These are phyloP conservation scores for Mycosarcoma maydis DNA, from an alignment of 1,284 basidiomycete species.

Conservation along the genomic window DNA sequence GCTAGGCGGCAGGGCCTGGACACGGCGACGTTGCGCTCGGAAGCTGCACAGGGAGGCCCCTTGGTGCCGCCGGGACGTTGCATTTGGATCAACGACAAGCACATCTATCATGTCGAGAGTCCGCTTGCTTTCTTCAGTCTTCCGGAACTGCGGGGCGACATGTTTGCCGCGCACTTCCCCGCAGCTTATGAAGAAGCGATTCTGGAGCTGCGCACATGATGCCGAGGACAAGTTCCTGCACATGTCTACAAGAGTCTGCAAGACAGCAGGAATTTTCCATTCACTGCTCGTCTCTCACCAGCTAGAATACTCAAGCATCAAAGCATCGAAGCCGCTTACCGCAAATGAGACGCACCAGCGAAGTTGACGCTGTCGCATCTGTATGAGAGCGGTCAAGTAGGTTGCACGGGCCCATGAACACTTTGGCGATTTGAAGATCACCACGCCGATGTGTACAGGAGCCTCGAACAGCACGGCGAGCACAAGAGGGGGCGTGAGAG, in stretches of 20 bases:
- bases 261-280: background rate
- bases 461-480: no score
- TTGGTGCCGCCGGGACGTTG: constrained; percentile 59
- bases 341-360: no score
- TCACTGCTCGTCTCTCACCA: background rate
- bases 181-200: constrained; percentile 64
- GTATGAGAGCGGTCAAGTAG: no score
- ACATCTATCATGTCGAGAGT: constrained; percentile 54
- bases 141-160: constrained; percentile 53
- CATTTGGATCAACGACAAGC: constrained; percentile 54
- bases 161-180: constrained; percentile 64
- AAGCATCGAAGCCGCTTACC: no score
- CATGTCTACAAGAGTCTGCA: no score
- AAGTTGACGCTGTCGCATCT: no score
- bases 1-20: constrained; percentile 56
- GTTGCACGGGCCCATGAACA: no score
- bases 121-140: constrained; percentile 63
- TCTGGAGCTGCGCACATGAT: constrained; percentile 29
- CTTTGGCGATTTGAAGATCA: no score
- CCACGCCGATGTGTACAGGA: no score
- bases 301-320: background rate
- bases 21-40: constrained; percentile 55
- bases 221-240: no score
- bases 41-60: constrained; percentile 56
- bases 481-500: no score